These are phyloP conservation scores for Tolypocladium album DNA, from an alignment of 2,329 filamentous ascomycete genomes.

Conservation along the genomic window DNA sequence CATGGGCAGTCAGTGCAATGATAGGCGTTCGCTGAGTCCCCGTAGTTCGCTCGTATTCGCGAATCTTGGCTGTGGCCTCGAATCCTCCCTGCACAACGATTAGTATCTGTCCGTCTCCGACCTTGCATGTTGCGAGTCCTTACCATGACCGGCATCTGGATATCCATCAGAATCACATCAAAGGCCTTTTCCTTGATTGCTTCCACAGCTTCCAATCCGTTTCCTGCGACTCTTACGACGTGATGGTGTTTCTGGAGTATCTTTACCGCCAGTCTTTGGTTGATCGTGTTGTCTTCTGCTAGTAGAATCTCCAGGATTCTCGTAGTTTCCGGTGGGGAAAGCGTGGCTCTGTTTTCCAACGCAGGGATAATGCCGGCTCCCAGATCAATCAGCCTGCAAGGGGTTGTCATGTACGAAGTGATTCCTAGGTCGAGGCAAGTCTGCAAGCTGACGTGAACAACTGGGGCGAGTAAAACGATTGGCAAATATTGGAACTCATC, in stretches of 20 bases:
- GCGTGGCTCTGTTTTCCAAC: constrained; percentile 83
- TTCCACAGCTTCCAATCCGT: constrained; percentile 86
- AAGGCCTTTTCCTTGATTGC: constrained; percentile 87
- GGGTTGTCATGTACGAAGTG: constrained; percentile 96
- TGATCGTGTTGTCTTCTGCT: constrained; percentile 95
- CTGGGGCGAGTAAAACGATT: constrained; percentile 80
- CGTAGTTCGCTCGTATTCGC: constrained; percentile 81
- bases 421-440: constrained; percentile 90
- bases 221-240: constrained; percentile 83
- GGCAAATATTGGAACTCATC: constrained; percentile 98
- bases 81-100: constrained; percentile 66
- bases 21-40: constrained; percentile 80
- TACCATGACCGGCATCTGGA: constrained; percentile 99
- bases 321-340: constrained; percentile 83
- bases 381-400: constrained; percentile 85
- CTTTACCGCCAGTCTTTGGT: constrained; percentile 91
- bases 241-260: constrained; percentile 96
- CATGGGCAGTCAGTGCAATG: constrained; percentile 92
- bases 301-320: constrained; percentile 92
- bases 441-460: constrained; percentile 86
- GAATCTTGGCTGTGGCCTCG: constrained; percentile 91
- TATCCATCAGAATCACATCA: constrained; percentile 97
- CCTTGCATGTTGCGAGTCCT: not conserved
- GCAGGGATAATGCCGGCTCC: constrained; percentile 94
- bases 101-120: constrained; percentile 14